phyloP scores from a whole-genome alignment of 2,329 filamentous ascomycete genomes.

The Ophiostoma ulmi region DNA sequence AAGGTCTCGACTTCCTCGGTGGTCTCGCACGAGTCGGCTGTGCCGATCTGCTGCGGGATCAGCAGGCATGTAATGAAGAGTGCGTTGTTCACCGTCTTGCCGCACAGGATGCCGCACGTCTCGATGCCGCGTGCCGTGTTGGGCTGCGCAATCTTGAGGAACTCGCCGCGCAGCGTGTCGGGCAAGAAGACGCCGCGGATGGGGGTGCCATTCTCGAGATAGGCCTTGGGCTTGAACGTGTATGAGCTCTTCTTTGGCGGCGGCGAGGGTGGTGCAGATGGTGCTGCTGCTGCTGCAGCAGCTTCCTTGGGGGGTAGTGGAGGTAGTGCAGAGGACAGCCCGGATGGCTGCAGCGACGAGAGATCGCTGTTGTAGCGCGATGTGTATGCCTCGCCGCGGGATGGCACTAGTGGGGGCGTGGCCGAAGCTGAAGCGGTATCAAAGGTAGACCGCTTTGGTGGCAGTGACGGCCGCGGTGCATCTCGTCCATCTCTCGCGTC shows the following conservation, averaged over 20 bases:
- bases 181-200: slow-evolving; percentile 87
- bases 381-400: neutral
- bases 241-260: slow-evolving; percentile 52
- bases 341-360: slow-evolving; percentile 12
- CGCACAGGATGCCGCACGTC: slow-evolving; percentile 91
- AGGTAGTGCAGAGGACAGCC: slow-evolving; percentile 28
- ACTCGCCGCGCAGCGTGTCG: slow-evolving; percentile 63
- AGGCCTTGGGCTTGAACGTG: slow-evolving; percentile 78
- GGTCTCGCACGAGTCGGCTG: slow-evolving; percentile 91
- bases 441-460: slow-evolving; percentile 35
- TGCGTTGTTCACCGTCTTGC: slow-evolving; percentile 85
- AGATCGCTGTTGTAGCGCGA: slow-evolving; percentile 16
- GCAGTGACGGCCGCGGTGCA: slow-evolving; percentile 32
- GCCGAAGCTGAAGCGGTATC: neutral
- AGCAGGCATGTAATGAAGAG: slow-evolving; percentile 84
- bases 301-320: slow-evolving; percentile 26
- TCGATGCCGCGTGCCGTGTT: slow-evolving; percentile 83
- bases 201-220: slow-evolving; percentile 82
- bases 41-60: slow-evolving; percentile 85
- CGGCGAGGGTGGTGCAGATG: neutral
- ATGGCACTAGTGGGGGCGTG: slow-evolving; percentile 10
- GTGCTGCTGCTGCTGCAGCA: slow-evolving; percentile 8
- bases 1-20: slow-evolving; percentile 80
- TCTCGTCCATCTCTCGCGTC: slow-evolving; percentile 22
- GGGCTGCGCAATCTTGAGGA: slow-evolving; percentile 65